Conservation (phyloP, 352 stramenopile species). For the Plasmopara muralis region DNA sequence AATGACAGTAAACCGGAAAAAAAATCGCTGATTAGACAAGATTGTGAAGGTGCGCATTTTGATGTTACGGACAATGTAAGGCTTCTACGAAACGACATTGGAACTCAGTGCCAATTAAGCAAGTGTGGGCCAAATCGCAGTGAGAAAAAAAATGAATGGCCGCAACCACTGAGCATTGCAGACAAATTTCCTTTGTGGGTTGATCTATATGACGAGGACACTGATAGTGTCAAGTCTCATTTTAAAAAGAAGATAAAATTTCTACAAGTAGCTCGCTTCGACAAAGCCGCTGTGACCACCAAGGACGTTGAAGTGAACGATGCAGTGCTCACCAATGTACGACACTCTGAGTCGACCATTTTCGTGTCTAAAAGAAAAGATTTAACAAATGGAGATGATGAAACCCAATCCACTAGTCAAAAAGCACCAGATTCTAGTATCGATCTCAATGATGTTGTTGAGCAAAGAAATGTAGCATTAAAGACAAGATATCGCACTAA, state of each 20-base stretch:
- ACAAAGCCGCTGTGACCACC: background rate
- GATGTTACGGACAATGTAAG: background rate
- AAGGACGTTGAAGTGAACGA: conserved; percentile 10
- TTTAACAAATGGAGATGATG: conserved; percentile 9
- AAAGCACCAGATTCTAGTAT: too few species aligned
- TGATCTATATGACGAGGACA: conserved; percentile 15
- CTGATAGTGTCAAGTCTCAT: background rate
- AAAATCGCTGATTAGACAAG: conserved; percentile 3
- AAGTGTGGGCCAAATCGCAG: conserved; percentile 4
- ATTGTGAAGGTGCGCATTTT: background rate
- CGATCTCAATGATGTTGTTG: too few species aligned
- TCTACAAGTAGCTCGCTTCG: conserved; percentile 26
- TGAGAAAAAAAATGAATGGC: conserved; percentile 4
- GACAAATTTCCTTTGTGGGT: conserved; percentile 36
- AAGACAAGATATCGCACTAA: conserved; percentile 14
- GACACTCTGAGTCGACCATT: background rate
- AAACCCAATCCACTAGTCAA: conserved; percentile 1
- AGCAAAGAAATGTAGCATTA: background rate
- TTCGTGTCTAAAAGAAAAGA: conserved; percentile 1
- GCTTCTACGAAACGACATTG: conserved; percentile 4
- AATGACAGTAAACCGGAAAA: conserved; percentile 11
- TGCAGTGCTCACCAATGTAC: background rate
- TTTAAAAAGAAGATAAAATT: conserved; percentile 22
- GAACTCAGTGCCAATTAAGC: conserved; percentile 14
- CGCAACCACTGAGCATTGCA: conserved; percentile 13